Percentiles rank a stretch among this genome's conserved stretches.
Evolutionary conservation across 345 rosid species (phyloP).

Genomic region (Moricandia moricandioides): DNA sequence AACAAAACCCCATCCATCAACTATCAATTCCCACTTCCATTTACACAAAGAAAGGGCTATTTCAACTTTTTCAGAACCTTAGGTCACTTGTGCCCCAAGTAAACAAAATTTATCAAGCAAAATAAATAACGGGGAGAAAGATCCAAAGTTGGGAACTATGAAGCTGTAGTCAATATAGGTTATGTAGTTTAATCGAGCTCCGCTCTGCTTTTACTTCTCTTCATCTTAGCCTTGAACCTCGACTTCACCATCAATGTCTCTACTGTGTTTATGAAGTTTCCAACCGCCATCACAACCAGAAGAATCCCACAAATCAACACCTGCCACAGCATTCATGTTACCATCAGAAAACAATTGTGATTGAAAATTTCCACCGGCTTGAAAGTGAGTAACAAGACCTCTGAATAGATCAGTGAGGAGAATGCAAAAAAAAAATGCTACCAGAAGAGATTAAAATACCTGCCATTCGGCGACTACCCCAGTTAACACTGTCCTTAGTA

Average conservation of each 20-base stretch:
- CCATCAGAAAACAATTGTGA: neutral
- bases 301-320: conserved; percentile 76
- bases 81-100: conserved; percentile 27
- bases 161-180: conserved; percentile 30
- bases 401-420: neutral
- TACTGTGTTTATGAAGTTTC: conserved; percentile 86
- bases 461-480: conserved; percentile 92
- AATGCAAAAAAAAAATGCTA: conserved; percentile 2
- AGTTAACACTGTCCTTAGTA: conserved; percentile 76
- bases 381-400: neutral
- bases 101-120: conserved; percentile 28
- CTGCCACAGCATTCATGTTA: conserved; percentile 42
- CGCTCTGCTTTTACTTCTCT: conserved; percentile 76
- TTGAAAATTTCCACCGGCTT: neutral
- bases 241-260: conserved; percentile 81
- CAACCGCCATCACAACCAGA: conserved; percentile 85
- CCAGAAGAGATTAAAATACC: conserved; percentile 40
- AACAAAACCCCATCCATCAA: conserved; percentile 15
- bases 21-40: conserved; percentile 27
- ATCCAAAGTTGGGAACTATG: conserved; percentile 19
- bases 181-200: conserved; percentile 45
- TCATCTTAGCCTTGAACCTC: conserved; percentile 97
- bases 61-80: neutral
- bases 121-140: conserved; percentile 21
- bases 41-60: conserved; percentile 23